Percentiles rank a stretch among this genome's conserved stretches.
phyloP scores from a whole-genome alignment of 805 yeast genomes.

The Suhomyces sp. region DNA sequence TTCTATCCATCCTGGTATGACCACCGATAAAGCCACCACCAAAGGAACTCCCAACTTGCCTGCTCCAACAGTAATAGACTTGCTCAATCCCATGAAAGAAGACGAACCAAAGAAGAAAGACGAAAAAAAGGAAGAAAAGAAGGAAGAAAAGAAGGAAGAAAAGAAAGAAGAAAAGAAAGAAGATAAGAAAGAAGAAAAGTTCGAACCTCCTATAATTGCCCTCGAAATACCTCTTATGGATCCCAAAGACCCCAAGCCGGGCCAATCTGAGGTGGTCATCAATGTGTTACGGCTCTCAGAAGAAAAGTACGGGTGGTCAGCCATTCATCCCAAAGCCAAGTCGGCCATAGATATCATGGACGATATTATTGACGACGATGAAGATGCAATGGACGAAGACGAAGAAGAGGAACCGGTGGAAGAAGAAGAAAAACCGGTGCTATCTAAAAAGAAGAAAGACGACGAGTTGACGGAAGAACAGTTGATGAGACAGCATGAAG shows the following conservation, averaged over 20 bases:
- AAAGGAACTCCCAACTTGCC: slow-evolving; percentile 9
- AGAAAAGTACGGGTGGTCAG: slow-evolving; percentile 79
- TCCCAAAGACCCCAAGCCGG: slow-evolving; percentile 49
- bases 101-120: slow-evolving; percentile 1
- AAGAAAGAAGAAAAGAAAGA: slow-evolving; percentile 8
- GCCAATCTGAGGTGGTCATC: slow-evolving; percentile 61
- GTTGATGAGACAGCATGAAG: slow-evolving; percentile 43
- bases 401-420: slow-evolving; percentile 34
- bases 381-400: slow-evolving; percentile 44
- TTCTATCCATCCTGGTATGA: slow-evolving; percentile 19
- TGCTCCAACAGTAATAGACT: slow-evolving; percentile 18
- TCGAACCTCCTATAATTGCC: slow-evolving; percentile 48
- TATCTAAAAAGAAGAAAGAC: slow-evolving; percentile 21
- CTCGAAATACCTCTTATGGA: slow-evolving; percentile 51
- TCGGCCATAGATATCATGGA: slow-evolving; percentile 53
- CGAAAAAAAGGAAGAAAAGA: not conserved
- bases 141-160: slow-evolving; percentile 3
- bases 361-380: slow-evolving; percentile 49
- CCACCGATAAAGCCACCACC: slow-evolving; percentile 17
- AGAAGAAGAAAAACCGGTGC: slow-evolving; percentile 10
- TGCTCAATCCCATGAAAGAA: slow-evolving; percentile 10
- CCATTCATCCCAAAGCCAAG: slow-evolving; percentile 63
- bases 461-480: slow-evolving; percentile 38
- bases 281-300: slow-evolving; percentile 75
- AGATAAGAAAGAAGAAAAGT: slow-evolving; percentile 10